Conservation (phyloP, 805 yeast species). For the Clavispora santaluciae region DNA sequence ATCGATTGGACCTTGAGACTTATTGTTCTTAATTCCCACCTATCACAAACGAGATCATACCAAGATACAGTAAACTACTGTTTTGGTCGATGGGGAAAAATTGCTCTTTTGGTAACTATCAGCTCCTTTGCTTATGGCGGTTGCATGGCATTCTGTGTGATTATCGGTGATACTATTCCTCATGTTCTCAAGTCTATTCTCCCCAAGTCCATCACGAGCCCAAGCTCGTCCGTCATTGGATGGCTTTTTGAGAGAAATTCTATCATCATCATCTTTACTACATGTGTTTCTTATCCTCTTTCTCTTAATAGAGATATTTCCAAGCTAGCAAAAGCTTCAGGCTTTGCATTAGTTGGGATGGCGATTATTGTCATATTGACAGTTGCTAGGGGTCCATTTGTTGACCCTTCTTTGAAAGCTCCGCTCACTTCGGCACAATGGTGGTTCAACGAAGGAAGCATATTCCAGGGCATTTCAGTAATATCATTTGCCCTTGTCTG, state of each 20-base stretch:
- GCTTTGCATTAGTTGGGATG: conserved; percentile 85
- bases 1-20: conserved; percentile 86
- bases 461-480: conserved; percentile 90
- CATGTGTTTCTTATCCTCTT: conserved; percentile 75
- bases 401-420: conserved; percentile 46
- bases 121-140: conserved; percentile 94
- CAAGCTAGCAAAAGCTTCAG: conserved; percentile 79
- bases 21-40: conserved; percentile 75
- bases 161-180: conserved; percentile 92
- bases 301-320: conserved; percentile 79
- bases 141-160: conserved; percentile 87
- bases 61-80: conserved; percentile 81
- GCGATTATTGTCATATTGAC: conserved; percentile 69
- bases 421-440: conserved; percentile 38
- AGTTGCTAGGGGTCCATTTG: conserved; percentile 64
- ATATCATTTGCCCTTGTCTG: conserved; percentile 94
- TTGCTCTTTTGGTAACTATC: conserved; percentile 66
- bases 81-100: conserved; percentile 69
- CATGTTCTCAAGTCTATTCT: conserved; percentile 73
- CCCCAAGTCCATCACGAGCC: conserved; percentile 35
- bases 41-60: conserved; percentile 71
- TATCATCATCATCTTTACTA: conserved; percentile 66
- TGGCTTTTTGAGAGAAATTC: conserved; percentile 62
- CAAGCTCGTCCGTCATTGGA: conserved; percentile 28
- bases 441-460: conserved; percentile 50